Evolutionary conservation across 2,329 filamentous ascomycete genomes (phyloP).

Genomic region (Neonectria ditissima): DNA sequence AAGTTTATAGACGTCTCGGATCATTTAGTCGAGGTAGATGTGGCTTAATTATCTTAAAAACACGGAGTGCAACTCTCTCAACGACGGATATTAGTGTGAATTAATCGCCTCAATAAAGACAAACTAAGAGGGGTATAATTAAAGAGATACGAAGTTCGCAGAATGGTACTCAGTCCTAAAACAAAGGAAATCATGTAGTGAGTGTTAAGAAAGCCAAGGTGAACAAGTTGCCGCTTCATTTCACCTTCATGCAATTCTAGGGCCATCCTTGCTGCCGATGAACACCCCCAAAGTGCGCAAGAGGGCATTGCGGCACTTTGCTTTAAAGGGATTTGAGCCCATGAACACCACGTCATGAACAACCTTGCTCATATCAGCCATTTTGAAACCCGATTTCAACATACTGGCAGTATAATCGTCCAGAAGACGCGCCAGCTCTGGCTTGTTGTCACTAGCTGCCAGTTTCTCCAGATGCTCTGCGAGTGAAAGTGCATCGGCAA

Average conservation of each 20-base stretch:
- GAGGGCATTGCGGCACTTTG: constrained; percentile 1
- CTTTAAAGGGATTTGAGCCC: constrained; percentile 1
- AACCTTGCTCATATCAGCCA: background rate
- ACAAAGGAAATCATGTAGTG: background rate
- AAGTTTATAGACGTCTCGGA: too few relatives aligned
- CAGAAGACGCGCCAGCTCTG: background rate
- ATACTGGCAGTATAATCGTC: background rate
- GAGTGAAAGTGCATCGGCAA: constrained; percentile 11
- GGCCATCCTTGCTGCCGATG: background rate
- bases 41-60: too few relatives aligned
- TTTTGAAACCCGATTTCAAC: constrained; percentile 1
- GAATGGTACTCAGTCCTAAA: background rate
- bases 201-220: background rate
- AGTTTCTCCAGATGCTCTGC: constrained; percentile 1
- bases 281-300: background rate
- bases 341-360: background rate
- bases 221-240: background rate
- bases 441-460: background rate
- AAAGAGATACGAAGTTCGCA: background rate
- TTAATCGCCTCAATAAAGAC: too few relatives aligned
- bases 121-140: background rate
- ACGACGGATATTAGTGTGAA: too few relatives aligned
- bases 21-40: too few relatives aligned
- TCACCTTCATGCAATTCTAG: background rate
- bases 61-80: too few relatives aligned